Evolutionary conservation across 495 filamentous ascomycete genomes (phyloP).

Genomic region (Darksidea phi): DNA sequence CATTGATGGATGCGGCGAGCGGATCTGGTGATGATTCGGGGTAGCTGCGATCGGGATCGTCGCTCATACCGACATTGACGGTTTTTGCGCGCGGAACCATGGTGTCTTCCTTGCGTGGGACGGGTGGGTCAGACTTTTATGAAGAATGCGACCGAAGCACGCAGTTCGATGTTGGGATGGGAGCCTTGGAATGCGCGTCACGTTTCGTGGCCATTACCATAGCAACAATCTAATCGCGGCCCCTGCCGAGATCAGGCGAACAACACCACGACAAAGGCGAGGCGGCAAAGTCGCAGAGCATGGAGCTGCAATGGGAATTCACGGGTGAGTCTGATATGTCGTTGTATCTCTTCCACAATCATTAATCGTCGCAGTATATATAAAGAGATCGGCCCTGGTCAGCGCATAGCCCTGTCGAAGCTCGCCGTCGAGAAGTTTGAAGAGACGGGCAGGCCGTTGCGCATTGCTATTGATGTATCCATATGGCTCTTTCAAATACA

Average conservation of each 20-base stretch:
- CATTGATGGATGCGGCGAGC: slow-evolving; percentile 20
- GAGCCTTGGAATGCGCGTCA: not conserved
- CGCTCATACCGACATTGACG: not conserved
- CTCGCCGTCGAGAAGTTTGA: slow-evolving; percentile 75
- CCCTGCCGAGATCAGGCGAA: not conserved
- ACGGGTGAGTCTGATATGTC: slow-evolving; percentile 35
- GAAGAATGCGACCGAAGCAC: not conserved
- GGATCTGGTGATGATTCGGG: slow-evolving; percentile 38
- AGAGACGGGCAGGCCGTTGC: slow-evolving; percentile 66
- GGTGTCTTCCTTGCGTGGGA: slow-evolving; percentile 4
- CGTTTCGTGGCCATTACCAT: slow-evolving; percentile 6
- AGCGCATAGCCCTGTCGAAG: slow-evolving; percentile 79
- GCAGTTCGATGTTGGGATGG: no score
- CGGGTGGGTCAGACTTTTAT: not conserved
- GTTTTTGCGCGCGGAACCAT: not conserved
- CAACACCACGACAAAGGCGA: slow-evolving; percentile 2
- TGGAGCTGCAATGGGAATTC: slow-evolving; percentile 42
- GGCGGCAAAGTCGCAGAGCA: not conserved
- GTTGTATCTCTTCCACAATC: not conserved
- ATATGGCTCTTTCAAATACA: slow-evolving; percentile 98
- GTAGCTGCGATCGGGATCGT: slow-evolving; percentile 26
- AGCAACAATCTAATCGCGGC: slow-evolving; percentile 27
- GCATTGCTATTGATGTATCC: slow-evolving; percentile 89
- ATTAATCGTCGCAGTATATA: slow-evolving; percentile 63
- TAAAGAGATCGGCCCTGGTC: slow-evolving; percentile 78